Conservation (phyloP, 2,329 filamentous ascomycete species). For the Trichoderma hamatum region DNA sequence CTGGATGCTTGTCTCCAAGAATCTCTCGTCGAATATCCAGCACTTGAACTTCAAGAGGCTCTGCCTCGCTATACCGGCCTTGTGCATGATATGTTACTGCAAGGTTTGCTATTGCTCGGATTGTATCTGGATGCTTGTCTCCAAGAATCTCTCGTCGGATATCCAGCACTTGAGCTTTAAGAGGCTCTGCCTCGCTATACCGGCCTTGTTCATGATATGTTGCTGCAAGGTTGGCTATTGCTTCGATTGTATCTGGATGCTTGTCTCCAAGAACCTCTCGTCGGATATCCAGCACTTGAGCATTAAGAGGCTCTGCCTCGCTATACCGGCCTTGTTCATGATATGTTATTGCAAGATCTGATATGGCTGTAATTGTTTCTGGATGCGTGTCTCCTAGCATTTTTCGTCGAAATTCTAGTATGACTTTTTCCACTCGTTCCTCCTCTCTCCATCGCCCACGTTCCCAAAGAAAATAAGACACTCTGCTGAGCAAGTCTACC, state of each 20-base stretch:
- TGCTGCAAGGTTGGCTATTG: neutral
- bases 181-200: neutral
- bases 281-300: slow-evolving; percentile 27
- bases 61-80: slow-evolving; percentile 31
- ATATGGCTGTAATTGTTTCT: slow-evolving; percentile 1
- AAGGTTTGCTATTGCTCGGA: slow-evolving; percentile 4
- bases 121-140: slow-evolving; percentile 19
- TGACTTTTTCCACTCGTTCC: neutral
- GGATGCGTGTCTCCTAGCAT: slow-evolving; percentile 20
- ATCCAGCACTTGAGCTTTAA: neutral
- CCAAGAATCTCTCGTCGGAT: neutral
- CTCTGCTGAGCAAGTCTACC: fast-evolving
- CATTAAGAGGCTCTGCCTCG: slow-evolving; percentile 28
- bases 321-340: slow-evolving; percentile 28
- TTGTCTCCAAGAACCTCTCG: slow-evolving; percentile 31
- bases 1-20: slow-evolving; percentile 32
- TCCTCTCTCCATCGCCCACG: neutral
- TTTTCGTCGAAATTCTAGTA: neutral
- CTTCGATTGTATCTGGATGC: slow-evolving; percentile 27
- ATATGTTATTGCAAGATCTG: neutral
- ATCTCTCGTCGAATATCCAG: slow-evolving; percentile 28
- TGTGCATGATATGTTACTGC: slow-evolving; percentile 30
- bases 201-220: neutral
- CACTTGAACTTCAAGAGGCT: slow-evolving; percentile 22
- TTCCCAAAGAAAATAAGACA: fast-evolving